These are phyloP conservation scores for Helianthus tuberosus DNA, from an alignment of 129 eudicot species.

Conservation along the genomic window DNA sequence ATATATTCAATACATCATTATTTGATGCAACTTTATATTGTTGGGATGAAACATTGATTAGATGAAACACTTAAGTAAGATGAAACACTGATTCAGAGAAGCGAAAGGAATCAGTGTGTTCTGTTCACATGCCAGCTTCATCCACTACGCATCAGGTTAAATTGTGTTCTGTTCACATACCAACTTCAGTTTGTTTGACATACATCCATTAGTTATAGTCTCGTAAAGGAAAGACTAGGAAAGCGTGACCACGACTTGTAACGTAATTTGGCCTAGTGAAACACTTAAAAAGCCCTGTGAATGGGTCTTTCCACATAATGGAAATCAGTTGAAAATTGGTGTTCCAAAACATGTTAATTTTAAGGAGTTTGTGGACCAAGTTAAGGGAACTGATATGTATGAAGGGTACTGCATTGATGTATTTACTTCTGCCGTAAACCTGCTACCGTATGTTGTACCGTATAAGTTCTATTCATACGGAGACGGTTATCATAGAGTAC, in stretches of 20 bases:
- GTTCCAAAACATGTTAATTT: constrained; percentile 68
- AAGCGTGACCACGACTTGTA: constrained; percentile 31
- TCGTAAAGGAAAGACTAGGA: constrained; percentile 40
- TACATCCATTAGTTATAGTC: constrained; percentile 56
- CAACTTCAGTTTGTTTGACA: constrained; percentile 82
- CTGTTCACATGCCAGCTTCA: no score
- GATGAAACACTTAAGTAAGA: no score
- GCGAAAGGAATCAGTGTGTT: no score
- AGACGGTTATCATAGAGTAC: constrained; percentile 53
- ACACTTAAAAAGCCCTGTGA: constrained; percentile 68
- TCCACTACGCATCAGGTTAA: neutral
- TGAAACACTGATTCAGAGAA: no score
- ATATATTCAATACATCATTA: constrained; percentile 24
- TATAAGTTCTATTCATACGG: constrained; percentile 63
- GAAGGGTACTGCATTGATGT: constrained; percentile 85
- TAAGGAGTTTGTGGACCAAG: constrained; percentile 52
- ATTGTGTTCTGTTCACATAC: constrained; percentile 21
- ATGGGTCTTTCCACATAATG: constrained; percentile 87
- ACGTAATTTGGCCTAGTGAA: constrained; percentile 82
- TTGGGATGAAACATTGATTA: neutral
- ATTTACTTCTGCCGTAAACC: constrained; percentile 66
- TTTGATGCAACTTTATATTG: constrained; percentile 35
- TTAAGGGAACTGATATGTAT: constrained; percentile 44
- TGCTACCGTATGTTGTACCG: constrained; percentile 82
- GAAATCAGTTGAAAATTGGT: constrained; percentile 58